phyloP scores from a whole-genome alignment of 257 asterid genomes.

The Nicotiana otophora region DNA sequence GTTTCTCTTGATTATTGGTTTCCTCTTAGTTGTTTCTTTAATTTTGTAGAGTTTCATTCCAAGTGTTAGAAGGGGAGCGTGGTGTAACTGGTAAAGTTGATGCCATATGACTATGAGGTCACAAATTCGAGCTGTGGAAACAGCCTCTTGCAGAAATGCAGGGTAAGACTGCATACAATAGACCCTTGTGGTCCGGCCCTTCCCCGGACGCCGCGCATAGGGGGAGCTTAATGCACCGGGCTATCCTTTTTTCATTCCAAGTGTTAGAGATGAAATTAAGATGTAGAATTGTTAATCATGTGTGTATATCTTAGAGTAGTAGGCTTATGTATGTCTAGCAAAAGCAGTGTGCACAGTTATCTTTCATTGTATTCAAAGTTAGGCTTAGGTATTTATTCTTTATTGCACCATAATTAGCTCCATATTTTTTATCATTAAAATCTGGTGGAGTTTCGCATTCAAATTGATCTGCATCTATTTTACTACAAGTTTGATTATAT shows the following conservation, averaged over 20 bases:
- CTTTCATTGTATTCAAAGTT: background rate
- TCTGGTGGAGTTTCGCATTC: background rate
- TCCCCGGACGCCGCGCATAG: too few relatives aligned
- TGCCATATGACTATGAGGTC: too few relatives aligned
- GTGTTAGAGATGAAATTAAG: background rate
- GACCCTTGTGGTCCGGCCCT: too few relatives aligned
- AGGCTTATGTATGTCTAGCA: conserved; percentile 20
- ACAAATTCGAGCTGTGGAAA: too few relatives aligned
- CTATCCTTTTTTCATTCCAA: background rate
- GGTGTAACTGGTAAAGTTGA: too few relatives aligned
- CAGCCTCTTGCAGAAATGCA: too few relatives aligned
- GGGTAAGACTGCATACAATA: too few relatives aligned
- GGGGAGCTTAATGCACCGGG: too few relatives aligned
- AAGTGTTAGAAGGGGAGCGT: too few relatives aligned
- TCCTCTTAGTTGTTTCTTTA: conserved; percentile 41
- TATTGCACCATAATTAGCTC: background rate
- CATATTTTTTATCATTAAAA: background rate
- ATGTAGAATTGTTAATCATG: conserved; percentile 11
- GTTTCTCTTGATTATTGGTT: conserved; percentile 34
- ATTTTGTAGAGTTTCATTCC: conserved; percentile 6
- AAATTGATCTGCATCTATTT: background rate
- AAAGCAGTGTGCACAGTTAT: background rate
- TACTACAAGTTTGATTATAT: background rate
- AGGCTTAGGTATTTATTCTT: background rate
- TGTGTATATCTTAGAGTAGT: conserved; percentile 34